Conservation (phyloP, 1,284 basidiomycete genomes). For the Cutaneotrichosporon spelunceum region DNA sequence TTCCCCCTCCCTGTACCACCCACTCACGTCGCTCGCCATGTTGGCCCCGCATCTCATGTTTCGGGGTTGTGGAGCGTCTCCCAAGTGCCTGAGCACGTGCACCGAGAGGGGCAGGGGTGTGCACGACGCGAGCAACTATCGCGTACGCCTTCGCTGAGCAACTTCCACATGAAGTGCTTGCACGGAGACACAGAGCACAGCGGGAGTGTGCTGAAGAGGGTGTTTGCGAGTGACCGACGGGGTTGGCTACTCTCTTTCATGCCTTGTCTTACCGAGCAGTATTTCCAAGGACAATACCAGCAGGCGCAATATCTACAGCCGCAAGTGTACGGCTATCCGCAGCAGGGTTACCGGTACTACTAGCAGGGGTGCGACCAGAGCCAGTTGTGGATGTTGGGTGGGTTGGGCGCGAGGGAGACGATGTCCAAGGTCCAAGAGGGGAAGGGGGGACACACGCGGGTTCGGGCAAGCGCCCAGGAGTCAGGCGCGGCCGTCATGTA, state of each 20-base stretch:
- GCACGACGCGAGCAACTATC: background rate
- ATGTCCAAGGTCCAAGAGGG: background rate
- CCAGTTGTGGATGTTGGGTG: background rate
- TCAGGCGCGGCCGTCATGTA: too few relatives aligned
- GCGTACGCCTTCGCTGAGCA: background rate
- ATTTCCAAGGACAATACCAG: background rate
- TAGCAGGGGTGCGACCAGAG: background rate
- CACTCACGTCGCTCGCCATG: background rate
- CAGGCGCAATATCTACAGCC: background rate
- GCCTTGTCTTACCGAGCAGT: conserved; percentile 8
- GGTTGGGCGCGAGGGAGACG: too few relatives aligned
- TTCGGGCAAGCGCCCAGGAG: too few relatives aligned
- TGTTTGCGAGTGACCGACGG: background rate
- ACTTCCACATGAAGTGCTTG: background rate
- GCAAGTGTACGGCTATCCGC: background rate
- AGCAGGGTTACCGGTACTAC: background rate
- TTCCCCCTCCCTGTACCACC: background rate
- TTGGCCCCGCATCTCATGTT: background rate
- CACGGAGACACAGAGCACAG: background rate
- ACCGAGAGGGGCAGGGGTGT: background rate
- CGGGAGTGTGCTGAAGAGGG: background rate
- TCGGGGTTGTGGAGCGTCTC: background rate
- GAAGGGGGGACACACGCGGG: too few relatives aligned
- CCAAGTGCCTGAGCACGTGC: background rate
- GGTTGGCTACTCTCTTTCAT: background rate